Evolutionary conservation across 768 basidiomycete genomes (phyloP).

Genomic region (Paxillus rubicundulus): DNA sequence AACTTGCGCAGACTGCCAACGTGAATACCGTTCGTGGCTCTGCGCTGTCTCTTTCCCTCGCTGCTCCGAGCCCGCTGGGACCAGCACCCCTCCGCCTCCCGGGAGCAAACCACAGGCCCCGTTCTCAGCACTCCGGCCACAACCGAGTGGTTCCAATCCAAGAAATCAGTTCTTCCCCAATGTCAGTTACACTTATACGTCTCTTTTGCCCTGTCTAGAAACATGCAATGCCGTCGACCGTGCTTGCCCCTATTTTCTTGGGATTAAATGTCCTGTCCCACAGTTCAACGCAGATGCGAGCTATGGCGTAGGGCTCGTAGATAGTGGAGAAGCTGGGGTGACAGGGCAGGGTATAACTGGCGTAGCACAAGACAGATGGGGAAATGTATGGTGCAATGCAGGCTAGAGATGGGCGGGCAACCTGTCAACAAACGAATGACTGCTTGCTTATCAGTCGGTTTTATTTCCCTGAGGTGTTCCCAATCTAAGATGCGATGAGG

Average conservation of each 20-base stretch:
- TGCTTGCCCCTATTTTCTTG: slow-evolving; percentile 72
- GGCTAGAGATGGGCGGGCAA: slow-evolving; percentile 4
- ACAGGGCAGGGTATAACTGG: slow-evolving; percentile 52
- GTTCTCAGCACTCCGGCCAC: slow-evolving; percentile 49
- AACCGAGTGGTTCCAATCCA: slow-evolving; percentile 37
- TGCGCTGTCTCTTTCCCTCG: slow-evolving; percentile 73
- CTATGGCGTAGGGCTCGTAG: slow-evolving; percentile 77
- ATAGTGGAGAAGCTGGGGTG: slow-evolving; percentile 47
- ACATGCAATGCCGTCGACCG: slow-evolving; percentile 71
- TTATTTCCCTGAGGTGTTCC: too few species aligned
- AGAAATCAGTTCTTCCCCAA: slow-evolving; percentile 51
- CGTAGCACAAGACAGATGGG: slow-evolving; percentile 59
- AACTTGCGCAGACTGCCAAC: slow-evolving; percentile 72
- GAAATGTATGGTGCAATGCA: slow-evolving; percentile 77
- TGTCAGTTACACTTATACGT: slow-evolving; percentile 46
- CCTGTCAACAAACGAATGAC: too few species aligned
- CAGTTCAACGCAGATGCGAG: slow-evolving; percentile 62
- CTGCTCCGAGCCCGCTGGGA: slow-evolving; percentile 54
- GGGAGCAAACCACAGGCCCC: slow-evolving; percentile 32
- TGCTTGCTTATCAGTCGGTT: too few species aligned
- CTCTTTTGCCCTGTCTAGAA: slow-evolving; percentile 77
- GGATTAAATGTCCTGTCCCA: slow-evolving; percentile 63
- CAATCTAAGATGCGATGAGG: not conserved
- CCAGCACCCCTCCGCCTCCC: slow-evolving; percentile 26
- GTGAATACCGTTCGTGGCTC: slow-evolving; percentile 73